These are phyloP conservation scores for Lasiosphaeria miniovina DNA, from an alignment of 495 filamentous ascomycete genomes.

Conservation along the genomic window DNA sequence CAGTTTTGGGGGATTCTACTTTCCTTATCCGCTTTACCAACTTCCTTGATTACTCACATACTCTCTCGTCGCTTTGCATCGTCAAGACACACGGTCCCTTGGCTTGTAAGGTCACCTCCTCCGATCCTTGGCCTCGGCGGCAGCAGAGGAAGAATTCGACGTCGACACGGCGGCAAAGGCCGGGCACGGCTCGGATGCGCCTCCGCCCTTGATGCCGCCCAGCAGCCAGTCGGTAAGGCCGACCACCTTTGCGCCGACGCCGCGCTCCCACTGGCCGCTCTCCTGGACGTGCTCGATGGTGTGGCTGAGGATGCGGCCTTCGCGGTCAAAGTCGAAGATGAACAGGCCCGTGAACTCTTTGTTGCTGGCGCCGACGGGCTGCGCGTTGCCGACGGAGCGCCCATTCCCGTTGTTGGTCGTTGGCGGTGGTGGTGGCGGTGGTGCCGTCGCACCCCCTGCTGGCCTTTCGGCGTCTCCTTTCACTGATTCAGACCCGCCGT, in stretches of 20 bases:
- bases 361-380: conserved; percentile 12
- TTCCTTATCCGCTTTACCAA: not conserved
- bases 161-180: conserved; percentile 22
- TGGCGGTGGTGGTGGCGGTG: conserved; percentile 12
- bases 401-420: conserved; percentile 18
- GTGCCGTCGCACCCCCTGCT: conserved; percentile 20
- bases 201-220: conserved; percentile 53
- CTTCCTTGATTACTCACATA: no score
- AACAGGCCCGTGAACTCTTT: conserved; percentile 79
- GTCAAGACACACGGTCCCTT: no score
- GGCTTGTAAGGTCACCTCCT: no score
- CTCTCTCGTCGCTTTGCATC: no score
- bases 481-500: not conserved
- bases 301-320: conserved; percentile 78
- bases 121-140: not conserved
- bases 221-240: conserved; percentile 87
- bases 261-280: conserved; percentile 62
- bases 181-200: conserved; percentile 25
- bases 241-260: conserved; percentile 66
- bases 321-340: conserved; percentile 91
- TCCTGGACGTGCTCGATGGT: conserved; percentile 92
- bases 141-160: no score
- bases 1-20: not conserved
- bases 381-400: conserved; percentile 24
- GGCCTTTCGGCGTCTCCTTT: conserved; percentile 9